phyloP scores from a whole-genome alignment of 106 monocot genomes.

The Xerophyta viscosa region DNA sequence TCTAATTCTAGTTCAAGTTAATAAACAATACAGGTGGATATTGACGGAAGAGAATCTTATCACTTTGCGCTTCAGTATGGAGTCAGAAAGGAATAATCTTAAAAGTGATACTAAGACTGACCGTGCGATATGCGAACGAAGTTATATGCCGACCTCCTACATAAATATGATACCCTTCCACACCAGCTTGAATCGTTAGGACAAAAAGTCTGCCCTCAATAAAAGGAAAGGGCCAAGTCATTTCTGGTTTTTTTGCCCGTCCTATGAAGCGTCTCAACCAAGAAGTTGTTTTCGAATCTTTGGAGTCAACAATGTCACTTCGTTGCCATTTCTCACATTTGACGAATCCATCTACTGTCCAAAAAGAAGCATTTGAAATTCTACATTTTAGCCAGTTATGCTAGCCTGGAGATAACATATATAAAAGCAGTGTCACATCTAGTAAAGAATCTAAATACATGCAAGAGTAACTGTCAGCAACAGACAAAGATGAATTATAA shows the following conservation, averaged over 20 bases:
- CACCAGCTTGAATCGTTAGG: slow-evolving; percentile 77
- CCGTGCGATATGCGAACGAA: slow-evolving; percentile 73
- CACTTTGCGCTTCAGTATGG: too few species aligned
- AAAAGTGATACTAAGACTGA: slow-evolving; percentile 17
- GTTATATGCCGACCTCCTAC: slow-evolving; percentile 74
- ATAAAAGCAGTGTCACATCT: slow-evolving; percentile 2
- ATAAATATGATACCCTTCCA: slow-evolving; percentile 79
- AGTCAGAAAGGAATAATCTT: too few species aligned
- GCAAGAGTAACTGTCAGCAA: neutral
- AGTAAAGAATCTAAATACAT: neutral
- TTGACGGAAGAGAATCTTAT: too few species aligned
- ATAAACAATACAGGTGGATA: too few species aligned
- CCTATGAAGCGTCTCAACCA: slow-evolving; percentile 86
- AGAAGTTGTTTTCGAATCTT: slow-evolving; percentile 69
- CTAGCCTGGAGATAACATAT: slow-evolving; percentile 1
- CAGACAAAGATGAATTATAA: neutral
- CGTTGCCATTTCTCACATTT: slow-evolving; percentile 90
- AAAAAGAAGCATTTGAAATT: slow-evolving; percentile 24
- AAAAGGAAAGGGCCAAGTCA: slow-evolving; percentile 93
- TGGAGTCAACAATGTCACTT: slow-evolving; percentile 42
- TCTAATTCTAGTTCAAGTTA: too few species aligned
- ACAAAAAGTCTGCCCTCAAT: slow-evolving; percentile 67
- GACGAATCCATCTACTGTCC: slow-evolving; percentile 69
- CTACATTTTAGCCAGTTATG: slow-evolving; percentile 10
- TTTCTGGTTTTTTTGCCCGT: slow-evolving; percentile 79